Evolutionary conservation across 768 basidiomycete species (phyloP).

Genomic region (Auricularia auricula-judae): DNA sequence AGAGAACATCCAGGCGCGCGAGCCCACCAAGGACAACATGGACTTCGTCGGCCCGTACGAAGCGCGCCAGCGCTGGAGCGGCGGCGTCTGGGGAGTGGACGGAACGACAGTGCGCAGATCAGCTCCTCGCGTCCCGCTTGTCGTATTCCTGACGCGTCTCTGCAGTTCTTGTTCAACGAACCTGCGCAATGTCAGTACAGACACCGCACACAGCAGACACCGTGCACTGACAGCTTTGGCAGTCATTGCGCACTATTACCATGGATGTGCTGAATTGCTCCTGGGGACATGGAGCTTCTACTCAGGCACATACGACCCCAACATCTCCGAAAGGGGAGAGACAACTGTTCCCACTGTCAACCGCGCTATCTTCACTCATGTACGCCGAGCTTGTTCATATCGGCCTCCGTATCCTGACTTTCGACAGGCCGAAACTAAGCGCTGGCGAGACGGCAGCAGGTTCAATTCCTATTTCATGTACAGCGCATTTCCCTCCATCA

Average conservation of each 20-base stretch:
- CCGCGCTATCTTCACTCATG: slow-evolving; percentile 57
- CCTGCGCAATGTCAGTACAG: slow-evolving; percentile 42
- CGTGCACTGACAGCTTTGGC: slow-evolving; percentile 3
- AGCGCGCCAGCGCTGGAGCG: slow-evolving; percentile 53
- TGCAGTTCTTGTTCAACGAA: slow-evolving; percentile 41
- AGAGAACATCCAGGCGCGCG: slow-evolving; percentile 54
- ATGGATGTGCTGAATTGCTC: slow-evolving; percentile 73
- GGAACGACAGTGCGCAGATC: slow-evolving; percentile 56
- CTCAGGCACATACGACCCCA: slow-evolving; percentile 25
- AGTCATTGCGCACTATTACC: slow-evolving; percentile 80
- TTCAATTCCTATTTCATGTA: slow-evolving; percentile 73
- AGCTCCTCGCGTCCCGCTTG: neutral
- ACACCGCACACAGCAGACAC: neutral
- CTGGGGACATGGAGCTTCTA: slow-evolving; percentile 69
- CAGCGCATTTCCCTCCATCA: slow-evolving; percentile 55
- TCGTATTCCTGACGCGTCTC: neutral
- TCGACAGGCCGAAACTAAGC: slow-evolving; percentile 27
- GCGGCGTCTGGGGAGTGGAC: slow-evolving; percentile 51
- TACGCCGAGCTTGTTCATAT: slow-evolving; percentile 5
- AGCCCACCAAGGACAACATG: slow-evolving; percentile 57
- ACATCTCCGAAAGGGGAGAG: slow-evolving; percentile 16
- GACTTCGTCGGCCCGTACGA: slow-evolving; percentile 47
- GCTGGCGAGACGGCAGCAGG: slow-evolving; percentile 64
- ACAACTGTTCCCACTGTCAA: slow-evolving; percentile 41
- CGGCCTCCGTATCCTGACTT: slow-evolving; percentile 4